Evolutionary conservation across 345 rosid genomes (phyloP).

Genomic region (Populus alba): DNA sequence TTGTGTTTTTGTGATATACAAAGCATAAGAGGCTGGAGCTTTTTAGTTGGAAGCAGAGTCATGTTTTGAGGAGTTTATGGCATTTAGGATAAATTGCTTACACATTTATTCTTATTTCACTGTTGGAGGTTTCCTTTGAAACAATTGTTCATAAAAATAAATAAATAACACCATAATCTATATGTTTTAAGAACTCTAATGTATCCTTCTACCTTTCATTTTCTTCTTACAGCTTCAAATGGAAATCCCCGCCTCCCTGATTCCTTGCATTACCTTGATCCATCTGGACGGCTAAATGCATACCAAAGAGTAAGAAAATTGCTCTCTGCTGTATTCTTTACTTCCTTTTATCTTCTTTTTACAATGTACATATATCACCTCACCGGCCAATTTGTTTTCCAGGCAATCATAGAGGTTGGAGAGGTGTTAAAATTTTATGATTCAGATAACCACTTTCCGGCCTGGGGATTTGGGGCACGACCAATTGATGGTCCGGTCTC

Average conservation of each 20-base stretch:
- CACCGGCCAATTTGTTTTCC: constrained; percentile 6
- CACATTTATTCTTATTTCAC: not conserved
- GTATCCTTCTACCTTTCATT: not conserved
- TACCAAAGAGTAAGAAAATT: constrained; percentile 58
- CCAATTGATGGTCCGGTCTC: constrained; percentile 96
- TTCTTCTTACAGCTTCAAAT: constrained; percentile 68
- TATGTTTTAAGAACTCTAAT: not conserved
- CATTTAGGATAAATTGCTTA: not conserved
- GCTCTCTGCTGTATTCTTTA: not conserved
- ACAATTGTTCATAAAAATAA: not conserved
- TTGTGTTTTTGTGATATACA: not conserved
- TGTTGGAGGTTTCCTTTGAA: not conserved
- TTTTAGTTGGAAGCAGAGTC: not conserved
- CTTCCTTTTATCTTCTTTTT: constrained; percentile 10
- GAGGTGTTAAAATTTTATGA: constrained; percentile 89
- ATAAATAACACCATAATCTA: not conserved
- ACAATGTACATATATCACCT: not conserved
- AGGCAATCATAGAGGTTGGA: constrained; percentile 90
- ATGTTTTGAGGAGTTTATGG: not conserved
- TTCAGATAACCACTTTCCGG: constrained; percentile 73
- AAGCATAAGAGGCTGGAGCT: not conserved
- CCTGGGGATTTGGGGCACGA: constrained; percentile 99
- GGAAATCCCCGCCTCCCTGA: constrained; percentile 89
- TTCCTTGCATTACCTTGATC: constrained; percentile 80
- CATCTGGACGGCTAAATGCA: constrained; percentile 64